Evolutionary conservation across 306 rosid genomes (phyloP), one percentile per base, ranked within the genome.

Genomic region (Prunus mume): DNA sequence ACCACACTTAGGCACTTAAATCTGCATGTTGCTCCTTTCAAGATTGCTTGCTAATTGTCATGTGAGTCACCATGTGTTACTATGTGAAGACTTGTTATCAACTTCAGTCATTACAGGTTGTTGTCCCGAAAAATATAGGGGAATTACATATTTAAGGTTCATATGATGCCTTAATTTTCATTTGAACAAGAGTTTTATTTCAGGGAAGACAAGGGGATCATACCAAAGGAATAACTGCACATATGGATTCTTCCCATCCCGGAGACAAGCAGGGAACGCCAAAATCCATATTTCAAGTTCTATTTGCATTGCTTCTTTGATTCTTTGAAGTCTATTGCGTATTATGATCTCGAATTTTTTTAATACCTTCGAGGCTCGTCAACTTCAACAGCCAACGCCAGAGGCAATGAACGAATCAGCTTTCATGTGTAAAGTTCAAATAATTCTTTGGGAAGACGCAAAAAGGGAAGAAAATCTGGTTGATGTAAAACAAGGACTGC

Each of bases 231-330:
- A 82, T 78, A 68, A 84, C 68, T 66, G 79, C 73, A 66, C 76
- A 68, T 55, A 74, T 82, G 61, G 87, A 83, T 63, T 68, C 71
- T 74, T 75, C 81, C 12, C 46, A n/a, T 61, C 71, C 80, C 54
- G 69, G 54, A 18, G 80, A 76, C 67, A 88, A 88, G 83, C 85
- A 79, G 82, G 68, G 84, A 65, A 86, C 83, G 32, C 93, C 93
- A 71, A 90, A 83, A 86, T 88, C 96, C 75, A 87, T 90, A 38
- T 79, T 92, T 77, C 98, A 90, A 84, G 95, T 89, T 81, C 90
- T 95, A 80, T 91, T 95, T 81, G 85, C 98, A 60, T 86, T 92
- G 72, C 97, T 95, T 83, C 95, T 92, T 68, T 89, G 83, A 92
- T 90, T 84, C 95, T 92, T 65, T 89, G 83, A 92, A 77, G 65